Evolutionary conservation across 1,284 basidiomycete species (phyloP).

Genomic region (Polyporus tsugae): DNA sequence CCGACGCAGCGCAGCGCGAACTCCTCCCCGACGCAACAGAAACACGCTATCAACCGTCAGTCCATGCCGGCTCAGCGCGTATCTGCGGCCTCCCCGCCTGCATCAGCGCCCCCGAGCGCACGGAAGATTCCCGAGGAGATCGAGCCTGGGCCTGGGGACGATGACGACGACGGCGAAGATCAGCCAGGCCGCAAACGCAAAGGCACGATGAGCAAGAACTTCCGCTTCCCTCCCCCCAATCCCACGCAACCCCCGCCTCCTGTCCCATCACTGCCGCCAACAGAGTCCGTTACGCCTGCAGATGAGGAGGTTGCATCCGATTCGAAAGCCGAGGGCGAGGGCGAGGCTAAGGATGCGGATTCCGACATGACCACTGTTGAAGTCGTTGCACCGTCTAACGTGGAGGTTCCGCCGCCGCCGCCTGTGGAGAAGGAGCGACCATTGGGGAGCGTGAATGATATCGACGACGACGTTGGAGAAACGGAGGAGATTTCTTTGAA

Average conservation of each 20-base stretch:
- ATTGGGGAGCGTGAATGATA: slow-evolving; percentile 49
- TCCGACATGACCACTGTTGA: slow-evolving; percentile 42
- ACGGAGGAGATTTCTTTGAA: slow-evolving; percentile 71
- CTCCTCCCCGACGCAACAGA: slow-evolving; percentile 44
- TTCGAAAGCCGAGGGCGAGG: slow-evolving; percentile 19
- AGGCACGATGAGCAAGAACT: slow-evolving; percentile 81
- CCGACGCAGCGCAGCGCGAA: slow-evolving; percentile 50
- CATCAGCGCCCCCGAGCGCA: slow-evolving; percentile 34
- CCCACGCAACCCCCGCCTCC: slow-evolving; percentile 36
- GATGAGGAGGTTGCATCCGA: slow-evolving; percentile 3
- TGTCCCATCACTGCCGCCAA: slow-evolving; percentile 31
- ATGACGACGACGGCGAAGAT: slow-evolving; percentile 31
- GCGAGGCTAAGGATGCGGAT: slow-evolving; percentile 25
- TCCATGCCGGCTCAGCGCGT: slow-evolving; percentile 66
- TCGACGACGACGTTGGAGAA: slow-evolving; percentile 76
- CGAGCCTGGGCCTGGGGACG: slow-evolving; percentile 44
- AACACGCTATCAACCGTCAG: slow-evolving; percentile 54
- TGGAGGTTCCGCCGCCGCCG: slow-evolving; percentile 80
- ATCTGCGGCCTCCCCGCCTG: slow-evolving; percentile 46
- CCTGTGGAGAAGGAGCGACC: slow-evolving; percentile 76
- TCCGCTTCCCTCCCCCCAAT: slow-evolving; percentile 71
- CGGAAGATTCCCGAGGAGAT: slow-evolving; percentile 57
- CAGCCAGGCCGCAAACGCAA: slow-evolving; percentile 43
- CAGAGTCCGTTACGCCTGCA: slow-evolving; percentile 18
- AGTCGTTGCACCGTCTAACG: slow-evolving; percentile 64